Evolutionary conservation across 2,329 filamentous ascomycete genomes (phyloP).

Genomic region (Pleomassaria siparia): DNA sequence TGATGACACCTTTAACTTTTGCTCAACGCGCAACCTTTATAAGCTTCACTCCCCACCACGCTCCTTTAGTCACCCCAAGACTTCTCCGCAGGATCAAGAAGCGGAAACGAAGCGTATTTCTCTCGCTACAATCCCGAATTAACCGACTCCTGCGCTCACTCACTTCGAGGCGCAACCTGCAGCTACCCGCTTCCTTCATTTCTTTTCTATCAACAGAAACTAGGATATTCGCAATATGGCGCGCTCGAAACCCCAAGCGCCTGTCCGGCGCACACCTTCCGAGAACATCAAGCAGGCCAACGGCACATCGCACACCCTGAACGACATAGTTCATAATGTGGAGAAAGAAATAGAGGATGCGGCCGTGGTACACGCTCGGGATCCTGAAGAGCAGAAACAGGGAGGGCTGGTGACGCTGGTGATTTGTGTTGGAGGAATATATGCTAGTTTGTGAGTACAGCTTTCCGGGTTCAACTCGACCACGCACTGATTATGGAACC

Average conservation of each 20-base stretch:
- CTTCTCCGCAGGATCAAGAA: neutral
- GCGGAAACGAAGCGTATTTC: neutral
- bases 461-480: too few species aligned
- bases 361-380: slow-evolving; percentile 33
- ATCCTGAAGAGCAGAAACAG: slow-evolving; percentile 38
- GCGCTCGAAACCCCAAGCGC: slow-evolving; percentile 22
- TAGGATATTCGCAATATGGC: slow-evolving; percentile 26
- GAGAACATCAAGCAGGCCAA: slow-evolving; percentile 23
- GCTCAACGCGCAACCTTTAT: neutral
- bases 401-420: slow-evolving; percentile 73
- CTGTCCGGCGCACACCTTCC: slow-evolving; percentile 31
- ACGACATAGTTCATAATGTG: slow-evolving; percentile 27
- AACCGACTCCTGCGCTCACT: neutral
- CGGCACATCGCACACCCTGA: slow-evolving; percentile 25
- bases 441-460: slow-evolving; percentile 90
- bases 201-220: too few species aligned
- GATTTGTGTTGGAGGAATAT: slow-evolving; percentile 91
- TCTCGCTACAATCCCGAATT: neutral
- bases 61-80: neutral
- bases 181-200: neutral
- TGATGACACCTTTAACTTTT: slow-evolving; percentile 3
- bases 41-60: neutral
- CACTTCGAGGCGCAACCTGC: neutral
- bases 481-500: neutral
- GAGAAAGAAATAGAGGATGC: slow-evolving; percentile 35